These are phyloP conservation scores for Nepenthes mirabilis DNA, from an alignment of 148 eudicot species.

Conservation along the genomic window DNA sequence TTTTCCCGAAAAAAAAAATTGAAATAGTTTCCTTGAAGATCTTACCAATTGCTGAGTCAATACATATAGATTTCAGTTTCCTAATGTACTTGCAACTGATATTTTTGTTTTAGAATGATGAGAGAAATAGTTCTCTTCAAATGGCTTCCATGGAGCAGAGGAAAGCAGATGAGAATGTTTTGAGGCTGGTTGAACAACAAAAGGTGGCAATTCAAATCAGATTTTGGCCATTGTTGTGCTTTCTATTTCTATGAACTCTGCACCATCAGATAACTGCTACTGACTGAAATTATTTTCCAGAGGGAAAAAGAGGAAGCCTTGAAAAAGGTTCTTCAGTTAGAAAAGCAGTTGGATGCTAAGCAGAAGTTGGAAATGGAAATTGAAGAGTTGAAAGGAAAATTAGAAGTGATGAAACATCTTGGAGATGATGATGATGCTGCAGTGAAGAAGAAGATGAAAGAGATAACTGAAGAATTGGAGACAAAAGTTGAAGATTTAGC, in stretches of 20 bases:
- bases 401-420: conserved; percentile 73
- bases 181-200: conserved; percentile 76
- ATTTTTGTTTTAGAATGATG: conserved; percentile 35
- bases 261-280: not conserved
- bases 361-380: conserved; percentile 82
- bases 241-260: not conserved
- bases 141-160: conserved; percentile 80
- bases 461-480: conserved; percentile 50
- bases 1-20: too few relatives aligned
- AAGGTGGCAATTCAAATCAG: conserved; percentile 32
- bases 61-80: not conserved
- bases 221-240: not conserved
- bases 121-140: conserved; percentile 49
- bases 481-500: conserved; percentile 40
- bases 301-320: conserved; percentile 76
- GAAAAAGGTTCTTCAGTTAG: conserved; percentile 53
- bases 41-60: not conserved
- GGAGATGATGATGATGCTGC: conserved; percentile 75
- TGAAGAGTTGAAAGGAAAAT: conserved; percentile 67
- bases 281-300: conserved; percentile 33
- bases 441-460: conserved; percentile 49
- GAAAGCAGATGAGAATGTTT: conserved; percentile 61
- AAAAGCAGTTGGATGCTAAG: conserved; percentile 63
- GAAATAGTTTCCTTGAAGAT: not conserved
- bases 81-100: not conserved